Evolutionary conservation across 257 asterid genomes (phyloP), one percentile per base, ranked within the genome.

Genomic region (Datura wrightii): DNA sequence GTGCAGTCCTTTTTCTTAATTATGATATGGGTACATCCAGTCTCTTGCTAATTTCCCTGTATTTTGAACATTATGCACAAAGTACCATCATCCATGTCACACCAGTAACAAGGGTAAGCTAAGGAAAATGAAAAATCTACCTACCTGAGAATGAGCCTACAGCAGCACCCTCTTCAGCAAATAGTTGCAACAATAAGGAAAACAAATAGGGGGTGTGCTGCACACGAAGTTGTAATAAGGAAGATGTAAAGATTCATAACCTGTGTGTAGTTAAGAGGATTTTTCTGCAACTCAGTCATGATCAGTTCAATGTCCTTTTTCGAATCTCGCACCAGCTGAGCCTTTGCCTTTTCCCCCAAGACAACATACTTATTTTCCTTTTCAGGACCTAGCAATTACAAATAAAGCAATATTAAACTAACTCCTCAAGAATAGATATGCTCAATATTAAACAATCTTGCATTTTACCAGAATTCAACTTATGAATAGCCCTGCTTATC

Each of bases 331-430:
- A 97, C 82, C 85, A 97, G 92, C 88, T 97, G 99, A 66, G 94
- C 98, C 93, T 93, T 97, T 46, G 96, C 99, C 92, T 97, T 97
- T 56, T 97, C 99, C 90, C 99, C 99, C 93, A 95, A 84, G 83
- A 97, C 62, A 78, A 95, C 97, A 91, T 91, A 97, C 79, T 90
- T 95, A 82, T 60, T 54, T 85, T 91, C 96, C 92, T 93, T 93
- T 86, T 97, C 98, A 80, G 99, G 96, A 66, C 97, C 99, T 97
- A 87, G 69, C 62, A 36, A 53, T 36, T 50, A 53, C 69, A 66
- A 66, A 63, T 53, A 65, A 83, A 66, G 54, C 59, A 55, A 50
- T 5, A 52, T 18, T 67, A 72, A 19, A 80, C 81, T 15, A 80
- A 82, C 36, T 67, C 80, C 79, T 58, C 52, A 50, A 69, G 14